These are phyloP conservation scores for Musa acuminata DNA, from an alignment of 176 grass and related monocot genomes.

Conservation along the genomic window DNA sequence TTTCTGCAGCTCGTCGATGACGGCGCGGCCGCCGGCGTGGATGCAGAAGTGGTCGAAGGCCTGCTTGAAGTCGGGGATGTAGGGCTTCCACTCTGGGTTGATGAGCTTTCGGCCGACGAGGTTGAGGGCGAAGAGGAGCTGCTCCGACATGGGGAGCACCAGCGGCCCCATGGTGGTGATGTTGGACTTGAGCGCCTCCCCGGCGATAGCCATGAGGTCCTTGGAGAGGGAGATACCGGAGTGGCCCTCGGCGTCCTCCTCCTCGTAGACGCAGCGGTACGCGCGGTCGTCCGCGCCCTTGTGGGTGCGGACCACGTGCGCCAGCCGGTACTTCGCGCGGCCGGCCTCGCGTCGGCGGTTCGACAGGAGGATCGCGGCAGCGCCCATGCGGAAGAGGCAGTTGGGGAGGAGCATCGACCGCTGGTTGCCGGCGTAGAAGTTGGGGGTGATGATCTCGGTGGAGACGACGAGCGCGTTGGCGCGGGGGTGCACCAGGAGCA, in stretches of 20 bases:
- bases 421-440: slow-evolving; percentile 4
- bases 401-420: slow-evolving; percentile 5
- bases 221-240: slow-evolving; percentile 13
- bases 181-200: slow-evolving; percentile 16
- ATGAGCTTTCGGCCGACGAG: too few relatives aligned
- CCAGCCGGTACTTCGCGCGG: slow-evolving; percentile 1
- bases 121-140: too few relatives aligned
- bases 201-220: slow-evolving; percentile 16
- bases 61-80: too few relatives aligned
- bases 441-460: slow-evolving; percentile 5
- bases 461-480: slow-evolving; percentile 7
- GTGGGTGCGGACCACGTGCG: slow-evolving; percentile 15
- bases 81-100: too few relatives aligned
- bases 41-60: too few relatives aligned
- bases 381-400: slow-evolving; percentile 12
- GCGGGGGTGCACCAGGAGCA: slow-evolving; percentile 11
- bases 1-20: too few relatives aligned
- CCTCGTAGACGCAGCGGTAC: slow-evolving; percentile 11
- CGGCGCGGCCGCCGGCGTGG: too few relatives aligned
- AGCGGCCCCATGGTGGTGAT: slow-evolving; percentile 3
- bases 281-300: slow-evolving; percentile 6
- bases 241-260: slow-evolving; percentile 14
- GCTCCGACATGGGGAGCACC: too few relatives aligned
- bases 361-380: background rate
- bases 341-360: slow-evolving; percentile 3